Evolutionary conservation across 768 basidiomycete species (phyloP).

Genomic region (Naganishia vishniacii): DNA sequence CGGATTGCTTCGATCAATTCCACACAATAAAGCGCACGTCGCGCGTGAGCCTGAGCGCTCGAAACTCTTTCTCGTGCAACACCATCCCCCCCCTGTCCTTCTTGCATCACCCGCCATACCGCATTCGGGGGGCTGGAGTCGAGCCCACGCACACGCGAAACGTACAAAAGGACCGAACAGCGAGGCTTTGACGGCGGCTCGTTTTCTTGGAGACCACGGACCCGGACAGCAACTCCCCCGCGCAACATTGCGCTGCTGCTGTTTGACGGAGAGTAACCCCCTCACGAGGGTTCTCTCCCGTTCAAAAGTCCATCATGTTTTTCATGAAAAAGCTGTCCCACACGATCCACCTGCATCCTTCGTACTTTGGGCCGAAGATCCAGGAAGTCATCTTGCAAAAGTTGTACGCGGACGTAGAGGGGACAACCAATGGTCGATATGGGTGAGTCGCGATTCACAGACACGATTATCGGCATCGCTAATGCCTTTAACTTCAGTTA

Average conservation of each 20-base stretch:
- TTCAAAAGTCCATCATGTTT: constrained; percentile 20
- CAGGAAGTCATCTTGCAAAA: constrained; percentile 86
- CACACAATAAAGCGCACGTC: no score
- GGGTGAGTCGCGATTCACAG: no score
- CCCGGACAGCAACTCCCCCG: background rate
- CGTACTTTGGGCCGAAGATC: constrained; percentile 96
- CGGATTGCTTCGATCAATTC: no score
- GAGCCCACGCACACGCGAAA: background rate
- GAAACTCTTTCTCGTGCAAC: constrained; percentile 6
- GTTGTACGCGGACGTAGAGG: constrained; percentile 92
- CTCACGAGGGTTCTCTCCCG: constrained; percentile 22
- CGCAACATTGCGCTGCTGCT: background rate
- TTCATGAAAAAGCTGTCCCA: constrained; percentile 85
- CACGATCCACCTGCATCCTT: constrained; percentile 93
- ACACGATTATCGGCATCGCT: no score
- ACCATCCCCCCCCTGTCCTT: background rate
- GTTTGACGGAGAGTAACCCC: constrained; percentile 20
- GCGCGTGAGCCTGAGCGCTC: no score
- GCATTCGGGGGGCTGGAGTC: background rate
- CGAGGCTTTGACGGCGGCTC: background rate
- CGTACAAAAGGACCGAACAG: constrained; percentile 2
- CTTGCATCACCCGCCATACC: background rate
- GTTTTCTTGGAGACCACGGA: background rate
- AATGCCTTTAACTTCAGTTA: constrained; percentile 37
- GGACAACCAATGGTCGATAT: constrained; percentile 90